These are phyloP conservation scores for Phanerochaete carnosa DNA, from an alignment of 768 basidiomycete species.

Conservation along the genomic window DNA sequence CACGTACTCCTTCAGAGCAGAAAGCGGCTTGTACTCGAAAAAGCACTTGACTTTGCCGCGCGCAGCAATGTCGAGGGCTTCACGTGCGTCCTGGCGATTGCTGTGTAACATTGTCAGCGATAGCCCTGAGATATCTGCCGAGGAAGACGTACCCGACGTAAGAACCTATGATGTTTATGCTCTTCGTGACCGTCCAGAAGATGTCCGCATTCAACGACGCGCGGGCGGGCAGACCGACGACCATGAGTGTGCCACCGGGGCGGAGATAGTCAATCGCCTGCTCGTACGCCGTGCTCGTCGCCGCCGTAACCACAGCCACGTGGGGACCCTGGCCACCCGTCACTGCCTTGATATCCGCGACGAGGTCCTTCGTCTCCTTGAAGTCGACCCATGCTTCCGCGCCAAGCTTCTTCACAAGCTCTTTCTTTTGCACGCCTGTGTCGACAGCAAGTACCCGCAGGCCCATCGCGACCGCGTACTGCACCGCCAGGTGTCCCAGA, in stretches of 20 bases:
- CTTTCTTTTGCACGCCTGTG: slow-evolving; percentile 68
- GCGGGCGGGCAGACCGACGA: slow-evolving; percentile 65
- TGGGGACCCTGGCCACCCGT: slow-evolving; percentile 74
- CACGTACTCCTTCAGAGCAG: slow-evolving; percentile 50
- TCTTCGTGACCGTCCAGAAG: slow-evolving; percentile 70
- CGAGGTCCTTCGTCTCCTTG: slow-evolving; percentile 59
- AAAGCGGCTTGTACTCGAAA: slow-evolving; percentile 43
- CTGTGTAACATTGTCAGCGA: slow-evolving; percentile 37
- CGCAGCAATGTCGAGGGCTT: slow-evolving; percentile 76
- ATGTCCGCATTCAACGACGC: slow-evolving; percentile 59
- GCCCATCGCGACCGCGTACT: slow-evolving; percentile 78
- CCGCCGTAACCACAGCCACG: slow-evolving; percentile 59
- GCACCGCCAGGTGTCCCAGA: slow-evolving; percentile 80
- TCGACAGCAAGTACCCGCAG: slow-evolving; percentile 82
- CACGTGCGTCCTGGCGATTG: slow-evolving; percentile 80
- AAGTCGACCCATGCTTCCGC: slow-evolving; percentile 83
- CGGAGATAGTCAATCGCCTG: slow-evolving; percentile 77
- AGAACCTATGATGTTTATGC: slow-evolving; percentile 51
- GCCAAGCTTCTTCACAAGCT: slow-evolving; percentile 58
- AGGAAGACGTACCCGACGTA: slow-evolving; percentile 30
- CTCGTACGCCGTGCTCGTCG: slow-evolving; percentile 36
- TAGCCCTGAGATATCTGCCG: slow-evolving; percentile 1
- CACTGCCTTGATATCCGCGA: slow-evolving; percentile 57
- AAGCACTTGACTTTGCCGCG: slow-evolving; percentile 65
- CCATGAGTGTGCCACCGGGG: slow-evolving; percentile 69